phyloP scores from a whole-genome alignment of 495 filamentous ascomycete genomes.

The Staphylotrichum longicolle region DNA sequence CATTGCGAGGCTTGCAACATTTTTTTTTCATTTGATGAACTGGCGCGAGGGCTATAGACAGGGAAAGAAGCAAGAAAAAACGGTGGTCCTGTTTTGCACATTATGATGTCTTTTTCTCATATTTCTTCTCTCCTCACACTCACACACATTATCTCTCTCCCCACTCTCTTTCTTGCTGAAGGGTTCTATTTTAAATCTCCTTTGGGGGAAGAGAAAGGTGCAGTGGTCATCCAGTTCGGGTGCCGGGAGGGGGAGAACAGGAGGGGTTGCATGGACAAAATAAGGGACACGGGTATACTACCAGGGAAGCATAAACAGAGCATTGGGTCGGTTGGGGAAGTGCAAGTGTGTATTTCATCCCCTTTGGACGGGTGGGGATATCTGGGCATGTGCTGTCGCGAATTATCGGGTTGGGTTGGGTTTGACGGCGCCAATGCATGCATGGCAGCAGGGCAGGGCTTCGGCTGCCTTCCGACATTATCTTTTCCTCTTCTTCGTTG shows the following conservation, averaged over 20 bases:
- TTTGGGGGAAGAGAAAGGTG: neutral
- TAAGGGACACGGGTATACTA: conserved; percentile 1
- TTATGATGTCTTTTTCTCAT: neutral
- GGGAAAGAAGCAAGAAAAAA: conserved; percentile 24
- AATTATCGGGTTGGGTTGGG: neutral
- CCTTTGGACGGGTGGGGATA: neutral
- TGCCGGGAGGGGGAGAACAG: neutral
- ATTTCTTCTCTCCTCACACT: too few relatives aligned
- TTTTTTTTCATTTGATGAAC: conserved; percentile 9
- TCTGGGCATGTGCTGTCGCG: conserved; percentile 9
- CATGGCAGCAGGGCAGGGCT: conserved; percentile 12
- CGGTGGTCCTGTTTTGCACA: neutral
- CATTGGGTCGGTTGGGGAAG: neutral
- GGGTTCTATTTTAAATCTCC: neutral
- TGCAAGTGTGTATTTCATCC: neutral
- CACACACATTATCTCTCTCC: neutral
- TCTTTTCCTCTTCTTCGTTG: conserved; percentile 1
- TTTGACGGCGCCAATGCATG: conserved; percentile 10
- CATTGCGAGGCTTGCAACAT: conserved; percentile 20
- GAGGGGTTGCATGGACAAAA: conserved; percentile 1
- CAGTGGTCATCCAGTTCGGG: neutral
- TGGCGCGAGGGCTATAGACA: conserved; percentile 27
- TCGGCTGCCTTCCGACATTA: conserved; percentile 1
- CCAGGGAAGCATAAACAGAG: conserved; percentile 12
- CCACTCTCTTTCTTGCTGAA: neutral